These are phyloP conservation scores for Bonnemaisonia californica DNA, from an alignment of 31 red algal species.

Conservation along the genomic window DNA sequence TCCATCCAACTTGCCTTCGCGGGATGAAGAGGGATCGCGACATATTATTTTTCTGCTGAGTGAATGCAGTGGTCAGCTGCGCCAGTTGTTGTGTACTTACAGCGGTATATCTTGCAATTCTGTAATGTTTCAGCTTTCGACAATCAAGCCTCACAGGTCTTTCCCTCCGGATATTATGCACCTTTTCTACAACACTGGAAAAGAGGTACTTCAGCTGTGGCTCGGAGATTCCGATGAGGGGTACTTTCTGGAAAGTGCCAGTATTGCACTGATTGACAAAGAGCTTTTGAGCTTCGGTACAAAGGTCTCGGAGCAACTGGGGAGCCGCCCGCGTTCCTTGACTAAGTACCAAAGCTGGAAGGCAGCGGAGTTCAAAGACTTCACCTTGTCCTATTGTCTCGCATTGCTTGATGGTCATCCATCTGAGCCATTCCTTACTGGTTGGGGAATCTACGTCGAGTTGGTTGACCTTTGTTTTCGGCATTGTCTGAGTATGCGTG, in stretches of 20 bases:
- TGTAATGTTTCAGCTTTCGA: no score
- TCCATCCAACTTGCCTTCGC: no score
- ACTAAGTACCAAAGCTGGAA: constrained; percentile 2
- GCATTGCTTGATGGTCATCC: constrained; percentile 29
- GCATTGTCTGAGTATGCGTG: neutral
- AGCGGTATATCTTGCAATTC: no score
- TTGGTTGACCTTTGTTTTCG: constrained; percentile 24
- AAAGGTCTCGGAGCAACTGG: constrained; percentile 8
- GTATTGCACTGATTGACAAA: neutral
- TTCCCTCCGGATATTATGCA: no score
- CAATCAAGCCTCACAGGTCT: no score
- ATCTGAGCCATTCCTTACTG: neutral
- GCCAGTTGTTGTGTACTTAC: no score
- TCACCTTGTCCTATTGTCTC: constrained; percentile 5
- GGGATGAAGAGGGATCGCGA: no score
- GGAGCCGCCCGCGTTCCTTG: constrained; percentile 8
- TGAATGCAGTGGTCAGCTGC: no score
- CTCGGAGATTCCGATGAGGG: neutral
- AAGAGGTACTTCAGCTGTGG: no score
- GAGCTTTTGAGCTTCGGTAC: neutral
- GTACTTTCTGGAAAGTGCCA: neutral
- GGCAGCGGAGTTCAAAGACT: constrained; percentile 28
- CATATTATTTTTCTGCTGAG: no score
- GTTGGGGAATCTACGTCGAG: constrained; percentile 34
- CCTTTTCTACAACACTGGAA: no score